Conservation (phyloP, 2,329 filamentous ascomycete genomes). For the Stagonosporopsis chrysanthemi region DNA sequence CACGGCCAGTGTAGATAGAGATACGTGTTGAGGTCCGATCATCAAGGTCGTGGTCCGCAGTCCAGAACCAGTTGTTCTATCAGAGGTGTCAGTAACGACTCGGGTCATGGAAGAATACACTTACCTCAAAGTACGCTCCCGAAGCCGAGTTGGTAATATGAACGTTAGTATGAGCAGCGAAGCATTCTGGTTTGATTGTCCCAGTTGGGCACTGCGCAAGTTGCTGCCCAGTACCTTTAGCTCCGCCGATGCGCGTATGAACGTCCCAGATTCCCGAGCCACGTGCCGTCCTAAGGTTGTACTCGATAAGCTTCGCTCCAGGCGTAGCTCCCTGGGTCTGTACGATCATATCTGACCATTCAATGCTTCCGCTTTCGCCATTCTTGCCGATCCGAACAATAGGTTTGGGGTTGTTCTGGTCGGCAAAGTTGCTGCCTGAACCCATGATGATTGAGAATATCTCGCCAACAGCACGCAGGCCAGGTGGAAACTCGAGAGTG, state of each 20-base stretch:
- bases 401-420: slow-evolving; percentile 65
- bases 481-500: slow-evolving; percentile 67
- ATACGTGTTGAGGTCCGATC: slow-evolving; percentile 74
- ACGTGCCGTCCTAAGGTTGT: slow-evolving; percentile 64
- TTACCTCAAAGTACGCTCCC: slow-evolving; percentile 75
- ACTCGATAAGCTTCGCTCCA: slow-evolving; percentile 76
- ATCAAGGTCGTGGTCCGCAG: slow-evolving; percentile 91
- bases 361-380: slow-evolving; percentile 71
- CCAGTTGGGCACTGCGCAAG: slow-evolving; percentile 79
- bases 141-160: slow-evolving; percentile 63
- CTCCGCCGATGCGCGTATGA: slow-evolving; percentile 84
- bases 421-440: slow-evolving; percentile 62
- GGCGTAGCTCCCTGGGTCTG: slow-evolving; percentile 72
- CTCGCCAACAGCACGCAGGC: slow-evolving; percentile 84
- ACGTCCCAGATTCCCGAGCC: slow-evolving; percentile 82
- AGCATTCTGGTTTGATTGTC: slow-evolving; percentile 67
- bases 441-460: slow-evolving; percentile 87
- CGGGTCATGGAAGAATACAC: background rate
- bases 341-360: slow-evolving; percentile 77
- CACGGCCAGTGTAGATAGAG: slow-evolving; percentile 86
- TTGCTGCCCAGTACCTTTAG: slow-evolving; percentile 79
- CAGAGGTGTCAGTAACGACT: slow-evolving; percentile 7
- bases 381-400: slow-evolving; percentile 71
- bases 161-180: slow-evolving; percentile 68
- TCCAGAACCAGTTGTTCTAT: slow-evolving; percentile 46